Evolutionary conservation across 176 grass and related monocot genomes (phyloP), one percentile per base, ranked within the genome.

Genomic region (Aegilops umbellulata): DNA sequence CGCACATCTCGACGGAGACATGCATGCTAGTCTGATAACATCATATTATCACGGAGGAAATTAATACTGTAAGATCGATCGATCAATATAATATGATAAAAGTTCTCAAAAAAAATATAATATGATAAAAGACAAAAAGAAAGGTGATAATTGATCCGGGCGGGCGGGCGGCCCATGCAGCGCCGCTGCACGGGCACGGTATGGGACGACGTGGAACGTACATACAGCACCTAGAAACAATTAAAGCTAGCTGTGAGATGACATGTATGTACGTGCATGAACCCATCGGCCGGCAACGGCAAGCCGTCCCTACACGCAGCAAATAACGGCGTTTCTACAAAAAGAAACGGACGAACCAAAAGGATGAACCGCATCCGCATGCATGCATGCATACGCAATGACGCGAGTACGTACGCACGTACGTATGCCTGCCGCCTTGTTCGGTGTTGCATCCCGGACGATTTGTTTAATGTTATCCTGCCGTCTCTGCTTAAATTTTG

Each of bases 161-260:
- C 44, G 44, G 42, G 3, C 41, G 9, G 30, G 6, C 3, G 14
- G 82, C 69, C 35, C 42, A 82, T 87, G 62, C 62, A 31, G 42
- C 69, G 20, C 61, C 71, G 86, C 25, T 69, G 47, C 7, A 29
- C 13, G 12, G 44, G 44, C 4, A 47, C 44, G 46, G 80, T 19
- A 83, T 69, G 86, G 86, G 61, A 20, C 32, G 86, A 82, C 46
- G 14, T 49, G 46, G 46, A 49, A 49, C 46, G 46, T 16, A 49
- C 4, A 31, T 31, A 17, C 42, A 16, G 15, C 22, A 35, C 80
- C 9, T 15, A 29, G 19, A n/a, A 69, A 69, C 67, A 69, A n/a
- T 69, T 22, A n/a, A 20, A 81, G 63, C 3, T 20, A 81, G 63
- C 3, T 22, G 17, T 70, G 30, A 38, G 80, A 69, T 26, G 62